Evolutionary conservation across 2,329 filamentous ascomycete species (phyloP), one percentile per base, ranked within the genome.

Genomic region (Hypoxylon sp.): DNA sequence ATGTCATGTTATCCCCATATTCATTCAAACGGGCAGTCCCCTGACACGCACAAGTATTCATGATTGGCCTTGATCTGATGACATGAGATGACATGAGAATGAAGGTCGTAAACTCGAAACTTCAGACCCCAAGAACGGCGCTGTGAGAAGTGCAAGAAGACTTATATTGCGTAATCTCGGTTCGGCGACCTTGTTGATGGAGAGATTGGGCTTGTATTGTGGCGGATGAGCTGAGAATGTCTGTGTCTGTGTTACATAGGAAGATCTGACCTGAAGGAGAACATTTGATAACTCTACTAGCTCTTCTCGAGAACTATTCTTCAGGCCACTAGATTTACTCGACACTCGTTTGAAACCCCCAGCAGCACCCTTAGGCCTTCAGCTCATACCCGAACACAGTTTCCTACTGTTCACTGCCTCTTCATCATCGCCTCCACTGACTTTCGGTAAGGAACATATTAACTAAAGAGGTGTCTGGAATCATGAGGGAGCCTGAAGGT

Each of bases 401-500:
- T 30, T 30, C 6, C 28, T 32, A 14, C n/a, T 53, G 3, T n/a
- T 19, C 2, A n/a, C 19, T 17, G 25, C 30, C 0, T 41, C 23
- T 32, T 32, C 36, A 43, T 32, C 51, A 32, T 14, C 21, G 2
- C 23, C 2, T 49, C 0, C n/a, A 30, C 23, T 2, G 13, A n/a
- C 19, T 30, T 6, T 11, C 14, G 21, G 9, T 43, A 32, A 45
- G 32, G 23, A 32, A 13, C 6, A 14, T 17, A 21, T 45, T 17
- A 2, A 32, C n/a, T 7, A 17, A n/a, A 13, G 14, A 2, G 3
- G 36, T 57, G 1, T n/a, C 45, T 28, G 11, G 17, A 13, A 48
- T 21, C n/a, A 63, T 64, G 62, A 34, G 41, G 36, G n/a, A 21
- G 11, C 25, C 17, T 5, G 28, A 34, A 13, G 17, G 13, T 2